Conservation (phyloP, 2,329 filamentous ascomycete species). For the Neopestalotiopsis rosae region DNA sequence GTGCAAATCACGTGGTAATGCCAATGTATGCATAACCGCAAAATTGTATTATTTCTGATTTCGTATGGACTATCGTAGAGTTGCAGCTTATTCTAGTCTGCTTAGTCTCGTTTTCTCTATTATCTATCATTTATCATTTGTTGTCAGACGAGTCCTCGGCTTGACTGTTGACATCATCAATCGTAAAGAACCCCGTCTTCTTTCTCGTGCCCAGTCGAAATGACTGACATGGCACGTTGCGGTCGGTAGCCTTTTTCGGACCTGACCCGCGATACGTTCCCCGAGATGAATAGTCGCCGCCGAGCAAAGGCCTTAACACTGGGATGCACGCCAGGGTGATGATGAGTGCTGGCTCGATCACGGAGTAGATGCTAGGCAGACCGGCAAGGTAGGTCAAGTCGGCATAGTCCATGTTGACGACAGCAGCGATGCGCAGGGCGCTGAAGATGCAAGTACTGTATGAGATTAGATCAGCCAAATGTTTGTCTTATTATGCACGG, state of each 20-base stretch:
- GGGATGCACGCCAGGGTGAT: conserved; percentile 19
- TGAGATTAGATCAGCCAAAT: background rate
- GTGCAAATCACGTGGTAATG: background rate
- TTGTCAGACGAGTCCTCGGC: background rate
- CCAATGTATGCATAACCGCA: no score
- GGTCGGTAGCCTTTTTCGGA: background rate
- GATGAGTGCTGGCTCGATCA: conserved; percentile 13
- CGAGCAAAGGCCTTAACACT: conserved; percentile 14
- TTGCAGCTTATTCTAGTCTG: no score
- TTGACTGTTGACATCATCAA: background rate
- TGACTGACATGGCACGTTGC: background rate
- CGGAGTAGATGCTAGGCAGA: conserved; percentile 4
- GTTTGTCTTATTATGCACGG: background rate
- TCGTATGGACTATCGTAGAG: no score
- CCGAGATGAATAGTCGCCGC: background rate
- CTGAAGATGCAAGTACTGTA: conserved; percentile 12
- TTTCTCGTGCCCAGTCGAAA: background rate
- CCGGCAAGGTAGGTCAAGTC: conserved; percentile 13
- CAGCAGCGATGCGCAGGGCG: conserved; percentile 1
- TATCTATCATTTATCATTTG: background rate
- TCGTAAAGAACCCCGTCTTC: background rate
- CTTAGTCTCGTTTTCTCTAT: background rate
- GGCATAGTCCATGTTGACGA: conserved; percentile 12
- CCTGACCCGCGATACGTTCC: background rate
- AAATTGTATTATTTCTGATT: no score